phyloP scores from a whole-genome alignment of 176 grass and related monocot genomes.

The Paspalum notatum region DNA sequence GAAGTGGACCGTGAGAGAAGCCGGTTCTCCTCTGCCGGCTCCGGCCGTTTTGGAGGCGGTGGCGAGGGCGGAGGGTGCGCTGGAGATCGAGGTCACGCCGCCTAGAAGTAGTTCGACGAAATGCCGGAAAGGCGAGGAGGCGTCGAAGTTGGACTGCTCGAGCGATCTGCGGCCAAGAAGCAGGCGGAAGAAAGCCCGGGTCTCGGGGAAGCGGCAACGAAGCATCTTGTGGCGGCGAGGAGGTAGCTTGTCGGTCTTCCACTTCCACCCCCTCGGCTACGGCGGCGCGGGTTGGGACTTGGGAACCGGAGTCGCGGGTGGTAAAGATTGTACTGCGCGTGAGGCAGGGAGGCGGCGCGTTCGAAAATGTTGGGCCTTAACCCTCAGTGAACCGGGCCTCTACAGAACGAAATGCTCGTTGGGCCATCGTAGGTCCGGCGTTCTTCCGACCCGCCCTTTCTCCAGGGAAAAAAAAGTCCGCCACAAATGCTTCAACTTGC shows the following conservation, averaged over 20 bases:
- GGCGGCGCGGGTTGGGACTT: neutral
- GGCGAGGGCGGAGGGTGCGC: neutral
- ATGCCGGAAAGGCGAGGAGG: slow-evolving; percentile 16
- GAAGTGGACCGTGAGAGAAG: slow-evolving; percentile 47
- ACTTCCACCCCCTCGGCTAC: neutral
- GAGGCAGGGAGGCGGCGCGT: neutral
- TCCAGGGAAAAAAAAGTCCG: too few species aligned
- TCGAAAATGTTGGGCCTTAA: neutral
- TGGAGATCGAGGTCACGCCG: slow-evolving; percentile 1
- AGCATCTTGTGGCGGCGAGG: slow-evolving; percentile 25
- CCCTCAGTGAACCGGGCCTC: neutral
- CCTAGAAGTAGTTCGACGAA: slow-evolving; percentile 38
- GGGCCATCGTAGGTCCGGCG: neutral
- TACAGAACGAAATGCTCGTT: neutral
- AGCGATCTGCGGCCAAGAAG: neutral
- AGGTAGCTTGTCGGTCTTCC: neutral
- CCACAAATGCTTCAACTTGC: too few species aligned
- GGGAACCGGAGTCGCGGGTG: too few species aligned
- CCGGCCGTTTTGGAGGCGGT: neutral
- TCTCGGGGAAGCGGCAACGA: neutral
- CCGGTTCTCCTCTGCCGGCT: neutral
- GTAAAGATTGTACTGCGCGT: too few species aligned
- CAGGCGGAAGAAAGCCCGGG: neutral
- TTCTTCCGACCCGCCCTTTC: too few species aligned
- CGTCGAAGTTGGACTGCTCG: neutral